Evolutionary conservation across 2,329 filamentous ascomycete species (phyloP).

Genomic region (Malbranchea zuffiana): DNA sequence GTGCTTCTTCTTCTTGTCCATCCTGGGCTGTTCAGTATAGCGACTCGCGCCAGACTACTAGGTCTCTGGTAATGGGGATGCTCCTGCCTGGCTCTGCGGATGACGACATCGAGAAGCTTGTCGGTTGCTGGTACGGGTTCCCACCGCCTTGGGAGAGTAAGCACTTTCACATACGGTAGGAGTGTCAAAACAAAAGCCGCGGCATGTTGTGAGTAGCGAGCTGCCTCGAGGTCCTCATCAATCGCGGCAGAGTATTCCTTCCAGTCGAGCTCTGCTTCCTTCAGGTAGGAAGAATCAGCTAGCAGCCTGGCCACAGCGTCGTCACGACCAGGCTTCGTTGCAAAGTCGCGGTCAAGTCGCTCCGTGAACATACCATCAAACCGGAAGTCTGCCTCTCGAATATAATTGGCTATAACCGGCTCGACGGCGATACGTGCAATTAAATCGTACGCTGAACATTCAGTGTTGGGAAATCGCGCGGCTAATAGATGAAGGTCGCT

Average conservation of each 20-base stretch:
- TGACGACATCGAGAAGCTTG: no score
- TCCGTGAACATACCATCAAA: constrained; percentile 12
- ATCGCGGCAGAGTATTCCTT: constrained; percentile 17
- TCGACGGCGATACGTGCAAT: constrained; percentile 18
- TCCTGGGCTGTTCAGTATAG: no score
- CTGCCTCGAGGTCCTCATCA: constrained; percentile 15
- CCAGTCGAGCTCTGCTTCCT: constrained; percentile 20
- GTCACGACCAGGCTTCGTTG: constrained; percentile 13
- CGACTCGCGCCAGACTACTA: no score
- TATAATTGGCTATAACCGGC: constrained; percentile 18
- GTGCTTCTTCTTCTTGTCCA: no score
- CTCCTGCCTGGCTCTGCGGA: no score
- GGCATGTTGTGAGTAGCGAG: constrained; percentile 18
- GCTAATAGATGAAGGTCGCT: no score
- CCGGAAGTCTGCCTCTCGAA: constrained; percentile 16
- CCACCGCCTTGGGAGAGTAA: constrained; percentile 16
- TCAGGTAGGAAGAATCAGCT: constrained; percentile 16
- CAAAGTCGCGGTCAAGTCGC: constrained; percentile 9
- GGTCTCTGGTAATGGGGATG: no score
- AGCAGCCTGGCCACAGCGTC: constrained; percentile 16
- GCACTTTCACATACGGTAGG: constrained; percentile 16
- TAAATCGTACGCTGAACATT: constrained; percentile 18
- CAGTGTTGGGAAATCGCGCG: no score
- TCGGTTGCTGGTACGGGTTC: no score
- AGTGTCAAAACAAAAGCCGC: constrained; percentile 20